phyloP scores from a whole-genome alignment of 2,329 filamentous ascomycete genomes.

The Penicillium sp. region DNA sequence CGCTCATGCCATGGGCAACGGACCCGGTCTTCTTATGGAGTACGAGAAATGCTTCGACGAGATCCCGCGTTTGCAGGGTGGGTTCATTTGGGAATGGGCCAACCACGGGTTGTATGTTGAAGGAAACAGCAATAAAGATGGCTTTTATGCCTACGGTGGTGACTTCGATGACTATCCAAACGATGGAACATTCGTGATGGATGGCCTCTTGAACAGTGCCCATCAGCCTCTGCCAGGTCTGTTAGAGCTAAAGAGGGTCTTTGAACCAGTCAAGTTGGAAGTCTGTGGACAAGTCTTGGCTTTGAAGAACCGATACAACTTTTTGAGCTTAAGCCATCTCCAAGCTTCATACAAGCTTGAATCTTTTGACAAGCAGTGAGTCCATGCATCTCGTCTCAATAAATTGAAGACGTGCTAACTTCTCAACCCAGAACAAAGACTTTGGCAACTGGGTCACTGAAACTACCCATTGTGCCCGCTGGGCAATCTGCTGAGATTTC shows the following conservation, averaged over 20 bases:
- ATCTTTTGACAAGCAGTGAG: slow-evolving; percentile 7
- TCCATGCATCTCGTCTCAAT: neutral
- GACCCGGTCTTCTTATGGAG: slow-evolving; percentile 67
- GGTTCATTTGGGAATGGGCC: slow-evolving; percentile 67
- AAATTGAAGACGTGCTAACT: neutral
- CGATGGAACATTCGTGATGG: slow-evolving; percentile 62
- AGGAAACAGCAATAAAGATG: slow-evolving; percentile 23
- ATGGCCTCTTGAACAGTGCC: slow-evolving; percentile 52
- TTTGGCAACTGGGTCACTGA: slow-evolving; percentile 3
- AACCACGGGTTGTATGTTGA: slow-evolving; percentile 58
- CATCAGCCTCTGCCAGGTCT: slow-evolving; percentile 59
- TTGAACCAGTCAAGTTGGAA: slow-evolving; percentile 50
- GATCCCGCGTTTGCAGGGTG: slow-evolving; percentile 63
- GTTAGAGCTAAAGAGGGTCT: slow-evolving; percentile 56
- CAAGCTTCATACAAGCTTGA: slow-evolving; percentile 20
- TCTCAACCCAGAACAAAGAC: neutral
- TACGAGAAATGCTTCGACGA: slow-evolving; percentile 65
- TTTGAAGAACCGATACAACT: slow-evolving; percentile 51
- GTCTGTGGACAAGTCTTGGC: neutral
- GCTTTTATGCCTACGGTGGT: slow-evolving; percentile 60
- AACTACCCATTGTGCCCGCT: neutral
- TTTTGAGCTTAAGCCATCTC: slow-evolving; percentile 46
- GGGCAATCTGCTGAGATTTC: slow-evolving; percentile 4
- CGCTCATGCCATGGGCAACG: slow-evolving; percentile 70
- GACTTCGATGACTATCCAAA: slow-evolving; percentile 62